Base-by-base conservation (phyloP, 371 early-diverging fungal genomes). In the Haplosporangium sp. region DNA sequence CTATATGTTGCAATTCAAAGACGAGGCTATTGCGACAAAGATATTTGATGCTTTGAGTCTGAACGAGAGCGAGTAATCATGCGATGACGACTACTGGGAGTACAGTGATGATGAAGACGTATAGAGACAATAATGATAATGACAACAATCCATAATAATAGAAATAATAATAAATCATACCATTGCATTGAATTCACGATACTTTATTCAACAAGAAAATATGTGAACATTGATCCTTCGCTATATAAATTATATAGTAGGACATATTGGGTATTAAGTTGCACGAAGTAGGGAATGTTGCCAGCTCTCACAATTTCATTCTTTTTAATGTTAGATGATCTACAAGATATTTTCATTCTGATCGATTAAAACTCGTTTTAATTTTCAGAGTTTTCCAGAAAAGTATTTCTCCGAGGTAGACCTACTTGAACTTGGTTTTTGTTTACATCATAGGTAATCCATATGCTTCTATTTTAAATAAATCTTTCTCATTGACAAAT, bases 1-100 rank as follows among this genome's bases (percentile, higher is more conserved):
- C 38, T 81, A 81, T 15, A 75, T 81, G 76, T 61, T 81, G 17
- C 82, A 81, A 58, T 81, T 81, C 60, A 81, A 81, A 62, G 82
- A 81, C 35, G 82, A 81, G 59, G 10, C 59, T 9, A 40, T 75
- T 4, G 59, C 82, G 17, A 65, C 66, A 48, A 81, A 75, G 69
- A 72, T 81, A 53, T 81, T 65, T 63, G 82, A 81, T 17, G 82
- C 76, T 39, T 48, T 81, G 60, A 74, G 72, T 71, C 69, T 71
- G 48, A 81, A 81, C 47, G 65, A 58, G 61, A 75, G 47, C 70
- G 75, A 75, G 48, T 81, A 75, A 15, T 19, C 11, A 20, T 19
- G 15, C 61, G 34, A 59, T 9, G 37, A 58, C 4, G 27, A 27
- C 27, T 27, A 27, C 27, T 27, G 27, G 27, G 27, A 27, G 27